Evolutionary conservation across 495 filamentous ascomycete species (phyloP).

Genomic region (Hamigera avellanea): DNA sequence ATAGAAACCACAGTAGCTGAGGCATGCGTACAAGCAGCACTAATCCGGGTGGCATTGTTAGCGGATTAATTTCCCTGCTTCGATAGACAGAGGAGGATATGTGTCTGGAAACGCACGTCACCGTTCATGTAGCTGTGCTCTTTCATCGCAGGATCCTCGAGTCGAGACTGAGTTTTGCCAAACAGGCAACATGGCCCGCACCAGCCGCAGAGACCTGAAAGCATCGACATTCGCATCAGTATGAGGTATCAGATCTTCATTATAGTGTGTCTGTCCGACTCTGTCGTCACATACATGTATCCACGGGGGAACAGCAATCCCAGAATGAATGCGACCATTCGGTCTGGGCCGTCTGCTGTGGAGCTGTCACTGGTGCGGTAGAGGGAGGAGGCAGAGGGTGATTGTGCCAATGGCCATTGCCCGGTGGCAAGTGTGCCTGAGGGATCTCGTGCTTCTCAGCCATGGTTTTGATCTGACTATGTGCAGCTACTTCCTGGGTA

Average conservation of each 20-base stretch:
- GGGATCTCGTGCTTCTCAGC: too few relatives aligned
- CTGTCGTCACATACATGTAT: slow-evolving; percentile 7
- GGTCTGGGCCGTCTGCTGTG: background rate
- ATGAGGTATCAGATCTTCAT: too few relatives aligned
- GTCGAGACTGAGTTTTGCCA: slow-evolving; percentile 37
- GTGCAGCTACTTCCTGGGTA: too few relatives aligned
- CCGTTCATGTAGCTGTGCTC: slow-evolving; percentile 33
- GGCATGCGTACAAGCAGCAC: slow-evolving; percentile 14
- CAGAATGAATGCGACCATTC: slow-evolving; percentile 14
- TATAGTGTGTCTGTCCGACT: too few relatives aligned
- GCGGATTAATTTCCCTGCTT: too few relatives aligned
- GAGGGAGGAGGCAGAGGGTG: too few relatives aligned
- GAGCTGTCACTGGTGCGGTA: too few relatives aligned
- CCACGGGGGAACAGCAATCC: slow-evolving; percentile 13
- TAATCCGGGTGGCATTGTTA: slow-evolving; percentile 1
- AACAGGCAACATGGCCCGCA: slow-evolving; percentile 44
- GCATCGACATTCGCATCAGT: background rate
- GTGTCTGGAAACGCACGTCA: slow-evolving; percentile 21
- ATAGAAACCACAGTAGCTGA: slow-evolving; percentile 20
- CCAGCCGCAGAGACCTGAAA: slow-evolving; percentile 24
- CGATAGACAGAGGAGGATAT: too few relatives aligned
- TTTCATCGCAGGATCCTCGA: slow-evolving; percentile 32
- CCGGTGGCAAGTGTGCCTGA: too few relatives aligned
- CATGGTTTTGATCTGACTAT: too few relatives aligned
- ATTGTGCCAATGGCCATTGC: too few relatives aligned